Evolutionary conservation across 2,329 filamentous ascomycete species (phyloP), one percentile per base, ranked within the genome.

Genomic region (Atkinsonella texensis): DNA sequence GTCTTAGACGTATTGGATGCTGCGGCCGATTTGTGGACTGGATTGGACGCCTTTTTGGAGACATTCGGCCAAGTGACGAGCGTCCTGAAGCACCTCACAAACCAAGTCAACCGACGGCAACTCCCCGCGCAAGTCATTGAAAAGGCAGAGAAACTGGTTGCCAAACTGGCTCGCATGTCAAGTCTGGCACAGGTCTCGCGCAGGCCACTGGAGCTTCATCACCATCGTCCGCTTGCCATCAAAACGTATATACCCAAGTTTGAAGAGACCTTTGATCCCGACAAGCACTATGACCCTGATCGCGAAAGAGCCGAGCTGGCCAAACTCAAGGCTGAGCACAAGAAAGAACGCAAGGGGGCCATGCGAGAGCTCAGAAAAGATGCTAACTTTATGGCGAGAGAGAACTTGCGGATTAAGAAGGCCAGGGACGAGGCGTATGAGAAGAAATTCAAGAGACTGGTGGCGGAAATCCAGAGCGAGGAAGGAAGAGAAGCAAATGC

Each of bases 251-350:
- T 96, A 46, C 93, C 93, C 68, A 95, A 95, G 68, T 98, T 97
- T 71, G 93, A 97, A 71, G 91, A 96, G 65, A 78, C 80, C 53
- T 98, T 89, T 78, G 93, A 95, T 67, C 93, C 93, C 3, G 82
- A 87, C 72, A 91, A 89, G 72, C 93, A 97, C 77, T 97, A 98
- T 79, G 94, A 98, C 65, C 89, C 89, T 1, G 87, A 98, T 69
- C 84, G 84, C 59, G 89, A 95, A 69, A 87, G 93, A 35, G 84
- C 87, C 20, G 89, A 96, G 63, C 70, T 86, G 55, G 83, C 83
- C 63, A 93, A 90, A 68, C 78, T 98, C 63, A 84, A 83, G 71
- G 84, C 84, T 56, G 91, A 97, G 73, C 87, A 90, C 79, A 95
- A 95, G 81, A 82, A 86, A 64, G 93, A 98, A 77, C 80, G 82